Evolutionary conservation across 2,329 filamentous ascomycete genomes (phyloP).

Genomic region (Fusarium temperatum): DNA sequence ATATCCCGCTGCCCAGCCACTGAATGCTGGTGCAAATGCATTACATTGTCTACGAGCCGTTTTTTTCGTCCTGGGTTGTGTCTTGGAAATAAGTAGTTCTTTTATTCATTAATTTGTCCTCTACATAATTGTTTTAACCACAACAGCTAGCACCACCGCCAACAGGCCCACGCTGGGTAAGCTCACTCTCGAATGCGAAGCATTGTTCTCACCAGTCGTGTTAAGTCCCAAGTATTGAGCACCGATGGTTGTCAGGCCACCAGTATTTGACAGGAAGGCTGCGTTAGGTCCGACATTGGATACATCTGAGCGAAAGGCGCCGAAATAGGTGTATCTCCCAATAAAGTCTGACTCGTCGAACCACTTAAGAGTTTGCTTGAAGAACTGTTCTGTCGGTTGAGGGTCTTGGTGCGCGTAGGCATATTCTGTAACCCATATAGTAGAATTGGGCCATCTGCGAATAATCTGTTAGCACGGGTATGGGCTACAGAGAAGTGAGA

Average conservation of each 20-base stretch:
- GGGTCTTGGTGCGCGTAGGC: conserved; percentile 68
- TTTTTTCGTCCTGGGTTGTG: background rate
- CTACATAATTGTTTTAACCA: conserved; percentile 11
- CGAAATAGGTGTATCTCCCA: conserved; percentile 78
- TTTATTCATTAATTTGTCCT: background rate
- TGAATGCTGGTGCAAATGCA: conserved; percentile 9
- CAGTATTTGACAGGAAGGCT: conserved; percentile 73
- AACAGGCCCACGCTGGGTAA: background rate
- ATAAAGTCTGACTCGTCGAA: conserved; percentile 68
- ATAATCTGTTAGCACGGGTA: background rate
- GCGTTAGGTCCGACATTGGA: conserved; percentile 80
- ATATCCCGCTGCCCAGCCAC: conserved; percentile 30
- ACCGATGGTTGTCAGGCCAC: conserved; percentile 78
- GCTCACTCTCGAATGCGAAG: background rate
- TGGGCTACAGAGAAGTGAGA: background rate
- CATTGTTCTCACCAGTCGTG: conserved; percentile 52
- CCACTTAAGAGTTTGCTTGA: conserved; percentile 71
- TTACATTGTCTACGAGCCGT: background rate
- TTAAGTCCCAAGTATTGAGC: conserved; percentile 75
- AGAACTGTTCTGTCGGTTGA: conserved; percentile 68
- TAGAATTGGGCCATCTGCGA: conserved; percentile 64
- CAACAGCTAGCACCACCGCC: background rate
- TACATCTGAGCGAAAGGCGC: conserved; percentile 73
- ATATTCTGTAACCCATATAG: conserved; percentile 84
- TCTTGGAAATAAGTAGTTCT: background rate